phyloP scores from a whole-genome alignment of 192 early-diverging fungal species.

The Backusella westeae region DNA sequence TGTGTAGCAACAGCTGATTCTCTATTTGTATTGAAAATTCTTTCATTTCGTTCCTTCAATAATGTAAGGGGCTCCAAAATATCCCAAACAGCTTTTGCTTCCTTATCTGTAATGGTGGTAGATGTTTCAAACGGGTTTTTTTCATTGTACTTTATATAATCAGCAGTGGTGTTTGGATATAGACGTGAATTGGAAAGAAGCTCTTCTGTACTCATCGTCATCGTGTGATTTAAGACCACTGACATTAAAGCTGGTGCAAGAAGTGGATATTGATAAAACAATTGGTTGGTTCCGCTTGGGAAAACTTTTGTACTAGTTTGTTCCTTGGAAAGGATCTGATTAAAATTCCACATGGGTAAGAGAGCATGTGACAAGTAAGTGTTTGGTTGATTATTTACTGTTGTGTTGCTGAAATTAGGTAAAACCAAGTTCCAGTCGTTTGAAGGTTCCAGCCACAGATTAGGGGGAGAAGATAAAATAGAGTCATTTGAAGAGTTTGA shows the following conservation, averaged over 20 bases:
- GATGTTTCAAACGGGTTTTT: not conserved
- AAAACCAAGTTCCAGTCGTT: slow-evolving; percentile 2
- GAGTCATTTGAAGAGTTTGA: slow-evolving; percentile 6
- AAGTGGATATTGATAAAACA: slow-evolving; percentile 17
- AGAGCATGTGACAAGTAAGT: slow-evolving; percentile 20
- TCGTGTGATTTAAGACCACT: slow-evolving; percentile 26
- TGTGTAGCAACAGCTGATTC: not conserved
- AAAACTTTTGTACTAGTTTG: not conserved
- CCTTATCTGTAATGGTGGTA: not conserved
- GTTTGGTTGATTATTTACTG: not conserved
- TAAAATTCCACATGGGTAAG: slow-evolving; percentile 18
- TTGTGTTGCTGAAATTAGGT: not conserved
- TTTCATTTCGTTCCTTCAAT: slow-evolving; percentile 4
- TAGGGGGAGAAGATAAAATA: not conserved
- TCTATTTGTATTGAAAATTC: not conserved
- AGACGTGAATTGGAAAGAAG: not conserved
- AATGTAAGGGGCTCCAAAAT: not conserved
- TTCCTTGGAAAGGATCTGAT: slow-evolving; percentile 5
- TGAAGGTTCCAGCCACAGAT: not conserved
- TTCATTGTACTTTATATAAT: not conserved
- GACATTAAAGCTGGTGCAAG: slow-evolving; percentile 29
- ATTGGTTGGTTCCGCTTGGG: not conserved
- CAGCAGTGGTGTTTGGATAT: not conserved
- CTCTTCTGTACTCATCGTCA: not conserved
- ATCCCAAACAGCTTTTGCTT: slow-evolving; percentile 8